phyloP scores from a whole-genome alignment of 176 grass and related monocot genomes.

The Eremochloa ophiuroides region DNA sequence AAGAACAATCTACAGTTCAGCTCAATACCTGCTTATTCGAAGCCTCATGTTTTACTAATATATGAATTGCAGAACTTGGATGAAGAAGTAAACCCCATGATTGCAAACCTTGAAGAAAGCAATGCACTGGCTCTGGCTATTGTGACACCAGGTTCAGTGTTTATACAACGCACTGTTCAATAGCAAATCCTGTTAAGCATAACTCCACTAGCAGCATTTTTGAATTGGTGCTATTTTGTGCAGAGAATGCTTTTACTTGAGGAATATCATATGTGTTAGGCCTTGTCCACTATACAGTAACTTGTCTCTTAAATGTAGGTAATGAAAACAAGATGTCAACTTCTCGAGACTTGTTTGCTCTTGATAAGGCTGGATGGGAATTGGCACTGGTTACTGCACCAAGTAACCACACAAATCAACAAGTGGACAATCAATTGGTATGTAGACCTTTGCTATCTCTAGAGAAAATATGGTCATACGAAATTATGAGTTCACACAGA shows the following conservation, averaged over 20 bases:
- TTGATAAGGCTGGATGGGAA: constrained; percentile 79
- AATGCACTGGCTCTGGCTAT: constrained; percentile 91
- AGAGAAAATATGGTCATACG: not conserved
- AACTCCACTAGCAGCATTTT: not conserved
- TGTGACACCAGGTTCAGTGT: constrained; percentile 55
- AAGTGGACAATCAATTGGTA: constrained; percentile 72
- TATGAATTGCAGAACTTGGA: constrained; percentile 60
- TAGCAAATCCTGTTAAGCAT: not conserved
- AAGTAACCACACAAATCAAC: constrained; percentile 62
- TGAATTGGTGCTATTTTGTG: not conserved
- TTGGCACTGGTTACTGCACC: constrained; percentile 68
- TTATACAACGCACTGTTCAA: not conserved
- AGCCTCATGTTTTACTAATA: constrained; percentile 9
- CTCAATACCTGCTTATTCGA: not conserved
- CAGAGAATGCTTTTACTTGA: not conserved
- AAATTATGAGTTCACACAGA: not conserved
- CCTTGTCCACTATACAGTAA: constrained; percentile 2
- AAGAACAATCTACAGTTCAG: not conserved
- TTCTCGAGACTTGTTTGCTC: constrained; percentile 58
- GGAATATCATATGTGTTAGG: not conserved
- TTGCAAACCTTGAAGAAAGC: constrained; percentile 64
- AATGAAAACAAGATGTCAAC: constrained; percentile 46
- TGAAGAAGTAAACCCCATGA: constrained; percentile 81
- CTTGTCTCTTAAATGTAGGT: constrained; percentile 41
- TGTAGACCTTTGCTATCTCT: not conserved